Base-by-base conservation (phyloP, 1,139 yeast species). In the Kurtzmaniella quercitrusa region DNA sequence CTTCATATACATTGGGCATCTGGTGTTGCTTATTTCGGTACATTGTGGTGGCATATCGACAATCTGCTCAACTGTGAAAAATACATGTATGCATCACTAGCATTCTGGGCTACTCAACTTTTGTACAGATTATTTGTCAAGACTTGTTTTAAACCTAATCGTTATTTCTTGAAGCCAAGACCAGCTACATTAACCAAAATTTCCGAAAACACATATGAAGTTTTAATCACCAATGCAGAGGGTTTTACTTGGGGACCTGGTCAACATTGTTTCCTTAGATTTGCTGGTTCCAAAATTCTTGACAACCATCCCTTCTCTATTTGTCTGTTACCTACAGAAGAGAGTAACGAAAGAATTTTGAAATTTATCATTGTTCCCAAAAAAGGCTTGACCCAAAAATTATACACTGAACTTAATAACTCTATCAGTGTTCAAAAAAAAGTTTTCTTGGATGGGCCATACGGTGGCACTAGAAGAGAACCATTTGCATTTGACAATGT, bases 231-330 rank as follows among this genome's bases (percentile, higher is more conserved):
- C 18, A 69, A 73, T 43, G 54, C 60, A 9, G 58, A 62, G 12
- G 72, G 67, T 6, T 56, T 72, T 36, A 53, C 54, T 15, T 80
- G 86, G 85, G 52, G 44, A 26, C 81, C 86, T 1, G 86, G 87
- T 19, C 85, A 81, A 50, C 87, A 81, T 56, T 64, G 80, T 16
- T 79, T 66, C 52, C 61, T 81, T 26, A 65, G 84, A 49, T 71
- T 78, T 49, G 61, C 65, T 3, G 77, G 76, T 0, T 54, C 69
- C 8, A 67, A 74, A 47, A 50, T 70, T 22, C 55, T 79, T 35
- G 84, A 79, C 45, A 79, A 75, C 52, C 87, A 81, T 57, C 87
- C 87, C 9, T 81, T 81, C 55, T 78, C 85, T 2, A 70, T 81
- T n/a, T 57, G 76, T 23, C 68, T 76, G 2, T 63, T 30, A 71